phyloP scores from a whole-genome alignment of 805 yeast genomes.

The Spathaspora sp. region DNA sequence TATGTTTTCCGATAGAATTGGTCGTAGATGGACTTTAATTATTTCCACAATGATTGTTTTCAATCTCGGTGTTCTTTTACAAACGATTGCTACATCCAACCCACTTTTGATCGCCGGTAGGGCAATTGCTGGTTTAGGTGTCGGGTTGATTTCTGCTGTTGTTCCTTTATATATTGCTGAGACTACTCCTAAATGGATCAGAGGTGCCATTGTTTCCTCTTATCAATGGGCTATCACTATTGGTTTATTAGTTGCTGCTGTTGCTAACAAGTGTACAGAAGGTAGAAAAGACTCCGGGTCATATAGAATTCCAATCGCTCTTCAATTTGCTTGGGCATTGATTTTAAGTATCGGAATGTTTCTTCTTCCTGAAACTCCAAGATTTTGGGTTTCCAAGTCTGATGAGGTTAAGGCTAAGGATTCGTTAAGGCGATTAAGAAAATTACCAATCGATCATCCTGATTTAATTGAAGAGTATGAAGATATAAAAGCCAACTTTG shows the following conservation, averaged over 20 bases:
- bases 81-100: constrained; percentile 31
- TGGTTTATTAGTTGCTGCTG: constrained; percentile 35
- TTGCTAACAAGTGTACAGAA: constrained; percentile 35
- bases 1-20: constrained; percentile 31
- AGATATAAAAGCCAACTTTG: constrained; percentile 72
- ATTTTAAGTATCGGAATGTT: constrained; percentile 29
- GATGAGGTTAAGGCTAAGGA: constrained; percentile 24
- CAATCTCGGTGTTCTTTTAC: constrained; percentile 36
- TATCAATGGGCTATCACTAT: constrained; percentile 39
- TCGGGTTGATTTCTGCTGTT: constrained; percentile 37
- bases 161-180: constrained; percentile 40
- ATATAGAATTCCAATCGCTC: constrained; percentile 40
- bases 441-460: constrained; percentile 59
- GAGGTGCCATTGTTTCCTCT: constrained; percentile 41
- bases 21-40: constrained; percentile 37
- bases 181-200: constrained; percentile 38
- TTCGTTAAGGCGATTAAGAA: constrained; percentile 31
- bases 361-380: constrained; percentile 36
- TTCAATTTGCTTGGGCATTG: constrained; percentile 36
- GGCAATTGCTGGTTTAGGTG: constrained; percentile 39
- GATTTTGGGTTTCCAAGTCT: constrained; percentile 29
- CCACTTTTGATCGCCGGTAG: constrained; percentile 37
- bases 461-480: constrained; percentile 66
- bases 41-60: constrained; percentile 29
- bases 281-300: constrained; percentile 31